Evolutionary conservation across 2,329 filamentous ascomycete genomes (phyloP).

Genomic region (Botrytis aclada): DNA sequence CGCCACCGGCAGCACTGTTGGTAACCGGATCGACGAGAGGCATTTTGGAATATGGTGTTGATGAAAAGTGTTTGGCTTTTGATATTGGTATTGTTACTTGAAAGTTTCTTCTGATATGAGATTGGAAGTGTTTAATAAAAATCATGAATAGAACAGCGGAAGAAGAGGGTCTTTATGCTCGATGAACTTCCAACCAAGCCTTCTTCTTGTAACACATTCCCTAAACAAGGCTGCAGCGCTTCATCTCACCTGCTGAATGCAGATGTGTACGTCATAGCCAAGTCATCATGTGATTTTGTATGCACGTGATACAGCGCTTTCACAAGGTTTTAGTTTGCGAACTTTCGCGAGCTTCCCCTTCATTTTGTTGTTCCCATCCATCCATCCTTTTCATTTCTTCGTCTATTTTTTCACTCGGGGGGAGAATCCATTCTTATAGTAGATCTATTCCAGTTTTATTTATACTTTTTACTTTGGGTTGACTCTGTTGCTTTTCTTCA

Average conservation of each 20-base stretch:
- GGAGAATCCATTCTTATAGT: not conserved
- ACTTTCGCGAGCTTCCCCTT: conserved; percentile 1
- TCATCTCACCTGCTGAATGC: conserved; percentile 11
- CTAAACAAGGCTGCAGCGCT: not conserved
- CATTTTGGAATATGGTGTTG: conserved; percentile 45
- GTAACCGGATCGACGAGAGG: conserved; percentile 63
- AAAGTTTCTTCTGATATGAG: not conserved
- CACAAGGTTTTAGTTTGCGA: not conserved
- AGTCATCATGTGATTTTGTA: not conserved
- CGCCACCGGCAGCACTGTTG: conserved; percentile 40
- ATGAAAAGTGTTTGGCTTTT: conserved; percentile 22
- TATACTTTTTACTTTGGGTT: not conserved
- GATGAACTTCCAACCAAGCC: not conserved
- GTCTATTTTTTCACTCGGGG: not conserved
- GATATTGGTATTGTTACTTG: not conserved
- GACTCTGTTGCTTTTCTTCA: not conserved
- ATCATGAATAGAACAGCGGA: not conserved
- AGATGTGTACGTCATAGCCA: conserved; percentile 8
- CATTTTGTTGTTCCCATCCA: not conserved
- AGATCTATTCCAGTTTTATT: not conserved
- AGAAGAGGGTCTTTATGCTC: not conserved
- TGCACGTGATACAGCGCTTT: not conserved
- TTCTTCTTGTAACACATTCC: not conserved
- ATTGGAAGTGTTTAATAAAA: conserved; percentile 13
- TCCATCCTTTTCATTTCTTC: not conserved